A percentile compares a stretch with the other conserved stretches of the same genome.
Conservation (phyloP, 1,284 basidiomycete species). For the Ustilago sp. region DNA sequence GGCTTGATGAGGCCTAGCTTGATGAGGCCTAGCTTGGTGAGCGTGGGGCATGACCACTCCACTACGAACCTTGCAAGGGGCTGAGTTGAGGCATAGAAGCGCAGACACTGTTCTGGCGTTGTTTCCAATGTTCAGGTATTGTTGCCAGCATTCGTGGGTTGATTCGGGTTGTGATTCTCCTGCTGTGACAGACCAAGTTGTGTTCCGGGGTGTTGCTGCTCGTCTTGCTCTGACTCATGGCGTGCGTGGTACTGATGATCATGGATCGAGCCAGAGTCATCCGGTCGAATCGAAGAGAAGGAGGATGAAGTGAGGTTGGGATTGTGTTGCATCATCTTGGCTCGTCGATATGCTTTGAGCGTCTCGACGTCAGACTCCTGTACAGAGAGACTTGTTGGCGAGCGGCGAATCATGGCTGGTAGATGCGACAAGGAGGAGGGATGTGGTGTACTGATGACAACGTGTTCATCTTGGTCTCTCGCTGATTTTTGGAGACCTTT, state of each 20-base stretch:
- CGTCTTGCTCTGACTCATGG: constrained; percentile 12
- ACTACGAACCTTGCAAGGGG: no score
- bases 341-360: constrained; percentile 46
- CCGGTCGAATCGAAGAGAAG: constrained; percentile 39
- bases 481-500: neutral
- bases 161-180: constrained; percentile 52
- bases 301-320: constrained; percentile 42
- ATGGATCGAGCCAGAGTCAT: constrained; percentile 37
- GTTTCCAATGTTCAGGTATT: constrained; percentile 19
- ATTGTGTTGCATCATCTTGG: constrained; percentile 50
- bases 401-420: constrained; percentile 34
- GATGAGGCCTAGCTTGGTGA: neutral
- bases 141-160: constrained; percentile 17
- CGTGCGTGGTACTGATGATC: constrained; percentile 25
- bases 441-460: neutral
- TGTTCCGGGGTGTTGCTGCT: constrained; percentile 33
- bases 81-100: no score
- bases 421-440: constrained; percentile 1
- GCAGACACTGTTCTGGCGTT: neutral
- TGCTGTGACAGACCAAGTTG: constrained; percentile 50
- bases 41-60: neutral
- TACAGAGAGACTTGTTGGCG: constrained; percentile 39
- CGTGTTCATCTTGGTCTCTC: constrained; percentile 5
- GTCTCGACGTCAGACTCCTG: constrained; percentile 53
- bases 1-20: neutral